Base-by-base conservation (phyloP, 768 basidiomycete species). In the Galerina sulciceps region DNA sequence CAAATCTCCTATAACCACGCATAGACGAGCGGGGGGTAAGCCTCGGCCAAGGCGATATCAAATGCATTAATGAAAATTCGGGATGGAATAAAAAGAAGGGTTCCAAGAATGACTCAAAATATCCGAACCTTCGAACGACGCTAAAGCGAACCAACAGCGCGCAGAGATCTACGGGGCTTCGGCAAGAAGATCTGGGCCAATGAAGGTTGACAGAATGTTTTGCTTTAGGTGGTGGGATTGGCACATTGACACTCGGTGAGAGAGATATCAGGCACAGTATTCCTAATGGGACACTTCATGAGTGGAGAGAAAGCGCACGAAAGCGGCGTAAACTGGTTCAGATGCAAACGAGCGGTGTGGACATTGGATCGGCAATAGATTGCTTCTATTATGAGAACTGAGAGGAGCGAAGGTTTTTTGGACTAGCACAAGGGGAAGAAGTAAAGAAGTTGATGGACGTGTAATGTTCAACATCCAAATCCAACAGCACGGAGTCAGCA, bases 141-240 rank as follows among this genome's bases (percentile, higher is more conserved):
- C 40, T 35, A 43, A 44, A 46, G 47, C 37, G 35, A 45, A 42
- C 34, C 46, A 53, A 23, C 43, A n/a, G 60, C 23, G 35, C 42
- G 37, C 57, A 43, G n/a, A 37, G 50, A 59, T 55, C 53, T 50
- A 34, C 50, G 18, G 20, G 37, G 46, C 58, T 61, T 53, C 53
- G 58, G 64, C 56, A 58, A 53, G 56, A 51, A 57, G 64, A 63
- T 58, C 66, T 65, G 60, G 60, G 64, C 23, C 54, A 67, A 63
- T 65, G 61, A 65, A 67, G 64, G 59, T 65, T 65, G 66, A 67
- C 66, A 67, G 65, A 63, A 61, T 66, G 62, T 63, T 66, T 63
- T 66, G 58, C 53, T 62, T 67, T 65, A 63, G 58, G 58, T 63
- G 54, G 37, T 31, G 47, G 59, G 60, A 57, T 62, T 60, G 60